Evolutionary conservation across 306 rosid species (phyloP).

Genomic region (Astragalus glycyphyllos): DNA sequence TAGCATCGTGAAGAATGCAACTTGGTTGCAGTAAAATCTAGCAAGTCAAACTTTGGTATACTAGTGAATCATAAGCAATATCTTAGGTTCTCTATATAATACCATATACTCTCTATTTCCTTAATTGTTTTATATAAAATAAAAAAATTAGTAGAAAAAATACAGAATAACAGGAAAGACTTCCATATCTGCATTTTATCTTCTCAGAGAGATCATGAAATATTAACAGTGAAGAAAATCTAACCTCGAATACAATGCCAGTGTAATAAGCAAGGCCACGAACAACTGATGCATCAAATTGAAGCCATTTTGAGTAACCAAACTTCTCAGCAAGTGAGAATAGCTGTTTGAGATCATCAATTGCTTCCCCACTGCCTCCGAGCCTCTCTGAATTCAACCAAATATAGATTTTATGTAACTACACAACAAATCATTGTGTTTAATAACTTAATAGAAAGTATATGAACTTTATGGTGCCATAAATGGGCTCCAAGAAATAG

Average conservation of each 20-base stretch:
- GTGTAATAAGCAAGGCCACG: conserved; percentile 99
- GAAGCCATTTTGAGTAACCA: conserved; percentile 95
- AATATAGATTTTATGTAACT: conserved; percentile 34
- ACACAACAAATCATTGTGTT: conserved; percentile 13
- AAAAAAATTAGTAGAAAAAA: conserved; percentile 8
- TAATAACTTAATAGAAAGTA: conserved; percentile 18
- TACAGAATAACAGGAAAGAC: not conserved
- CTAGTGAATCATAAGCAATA: conserved; percentile 30
- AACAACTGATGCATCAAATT: conserved; percentile 91
- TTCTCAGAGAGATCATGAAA: conserved; percentile 35
- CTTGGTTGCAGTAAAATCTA: conserved; percentile 28
- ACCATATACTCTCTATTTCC: not conserved
- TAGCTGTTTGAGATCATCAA: conserved; percentile 82
- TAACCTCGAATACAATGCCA: conserved; percentile 94
- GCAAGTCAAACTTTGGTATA: conserved; percentile 2
- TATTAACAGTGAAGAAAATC: conserved; percentile 38
- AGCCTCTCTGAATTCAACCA: conserved; percentile 67
- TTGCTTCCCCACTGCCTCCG: conserved; percentile 78
- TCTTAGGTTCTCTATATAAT: conserved; percentile 15
- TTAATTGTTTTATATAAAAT: not conserved
- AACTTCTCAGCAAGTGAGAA: conserved; percentile 89
- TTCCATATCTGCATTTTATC: conserved; percentile 16
- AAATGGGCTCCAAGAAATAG: conserved; percentile 22
- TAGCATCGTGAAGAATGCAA: conserved; percentile 30
- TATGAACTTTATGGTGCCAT: conserved; percentile 31